These are phyloP conservation scores for Crithidia fasciculata DNA, from an alignment of 208 protist genomes.

Conservation along the genomic window DNA sequence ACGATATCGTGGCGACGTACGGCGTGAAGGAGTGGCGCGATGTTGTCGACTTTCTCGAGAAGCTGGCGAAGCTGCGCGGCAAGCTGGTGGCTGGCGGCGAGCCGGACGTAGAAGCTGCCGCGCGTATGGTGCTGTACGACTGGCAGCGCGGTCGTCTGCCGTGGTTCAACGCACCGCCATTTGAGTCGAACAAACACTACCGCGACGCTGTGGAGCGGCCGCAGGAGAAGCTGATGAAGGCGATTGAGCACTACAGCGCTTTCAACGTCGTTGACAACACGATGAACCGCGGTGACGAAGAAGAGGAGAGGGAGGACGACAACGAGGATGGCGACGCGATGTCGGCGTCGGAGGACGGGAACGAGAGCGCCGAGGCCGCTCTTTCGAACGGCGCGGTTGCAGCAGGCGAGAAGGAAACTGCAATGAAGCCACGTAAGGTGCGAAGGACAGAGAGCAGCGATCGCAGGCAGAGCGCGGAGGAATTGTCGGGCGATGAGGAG, in stretches of 20 bases:
- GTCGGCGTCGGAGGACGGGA: constrained; percentile 4
- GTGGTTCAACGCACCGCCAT: constrained; percentile 95
- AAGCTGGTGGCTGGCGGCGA: constrained; percentile 96
- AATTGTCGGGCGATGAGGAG: constrained; percentile 9
- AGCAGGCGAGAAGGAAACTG: constrained; percentile 4
- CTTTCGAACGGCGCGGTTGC: not conserved
- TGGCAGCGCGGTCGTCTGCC: constrained; percentile 97
- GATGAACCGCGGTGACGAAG: constrained; percentile 52
- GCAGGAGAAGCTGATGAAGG: constrained; percentile 83
- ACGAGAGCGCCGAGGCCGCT: not conserved
- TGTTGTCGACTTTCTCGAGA: constrained; percentile 96
- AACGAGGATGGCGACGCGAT: not conserved
- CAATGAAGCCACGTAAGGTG: not conserved
- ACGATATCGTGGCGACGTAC: constrained; percentile 97
- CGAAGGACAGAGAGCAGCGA: not conserved
- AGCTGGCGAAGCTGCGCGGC: constrained; percentile 93
- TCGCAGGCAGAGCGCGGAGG: not conserved
- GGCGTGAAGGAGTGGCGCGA: constrained; percentile 94
- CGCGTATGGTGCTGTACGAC: constrained; percentile 98
- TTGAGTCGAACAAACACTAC: constrained; percentile 90
- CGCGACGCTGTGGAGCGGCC: constrained; percentile 71
- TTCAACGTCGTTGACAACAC: constrained; percentile 88
- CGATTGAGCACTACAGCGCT: constrained; percentile 85
- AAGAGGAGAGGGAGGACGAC: constrained; percentile 9
- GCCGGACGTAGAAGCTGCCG: constrained; percentile 94